A percentile compares a stretch with the other conserved stretches of the same genome.
phyloP scores from a whole-genome alignment of 805 yeast genomes.

The Candida orba region DNA sequence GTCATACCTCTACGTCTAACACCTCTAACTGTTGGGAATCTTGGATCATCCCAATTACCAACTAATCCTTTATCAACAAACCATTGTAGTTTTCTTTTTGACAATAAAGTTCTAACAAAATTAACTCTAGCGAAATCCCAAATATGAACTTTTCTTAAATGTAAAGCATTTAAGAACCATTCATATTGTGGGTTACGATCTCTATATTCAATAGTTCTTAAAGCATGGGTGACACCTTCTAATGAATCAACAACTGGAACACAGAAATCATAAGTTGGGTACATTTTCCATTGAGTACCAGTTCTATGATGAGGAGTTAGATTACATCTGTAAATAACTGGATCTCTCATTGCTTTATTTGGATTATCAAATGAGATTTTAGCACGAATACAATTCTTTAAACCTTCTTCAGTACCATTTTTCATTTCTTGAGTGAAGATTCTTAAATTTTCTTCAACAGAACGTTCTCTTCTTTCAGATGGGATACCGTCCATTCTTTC shows the following conservation, averaged over 20 bases:
- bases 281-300: slow-evolving; percentile 87
- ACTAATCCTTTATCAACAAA: slow-evolving; percentile 90
- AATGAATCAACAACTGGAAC: slow-evolving; percentile 92
- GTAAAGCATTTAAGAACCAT: slow-evolving; percentile 82
- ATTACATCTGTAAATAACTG: slow-evolving; percentile 96
- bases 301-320: slow-evolving; percentile 97
- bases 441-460: slow-evolving; percentile 84
- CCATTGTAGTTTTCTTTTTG: slow-evolving; percentile 99
- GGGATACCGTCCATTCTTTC: slow-evolving; percentile 98
- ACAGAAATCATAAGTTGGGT: slow-evolving; percentile 99
- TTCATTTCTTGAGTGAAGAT: slow-evolving; percentile 90
- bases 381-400: slow-evolving; percentile 91
- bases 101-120: slow-evolving; percentile 89
- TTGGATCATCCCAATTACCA: slow-evolving; percentile 95
- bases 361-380: slow-evolving; percentile 87
- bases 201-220: slow-evolving; percentile 97
- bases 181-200: slow-evolving; percentile 98
- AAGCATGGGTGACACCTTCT: slow-evolving; percentile 97
- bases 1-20: slow-evolving; percentile 99
- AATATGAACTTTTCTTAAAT: slow-evolving; percentile 85
- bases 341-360: slow-evolving; percentile 96
- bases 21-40: slow-evolving; percentile 99
- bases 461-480: slow-evolving; percentile 84
- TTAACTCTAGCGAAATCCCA: slow-evolving; percentile 99
- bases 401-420: slow-evolving; percentile 88